Evolutionary conservation across 202 grass and related monocot species (phyloP).

Genomic region (Setaria italica): DNA sequence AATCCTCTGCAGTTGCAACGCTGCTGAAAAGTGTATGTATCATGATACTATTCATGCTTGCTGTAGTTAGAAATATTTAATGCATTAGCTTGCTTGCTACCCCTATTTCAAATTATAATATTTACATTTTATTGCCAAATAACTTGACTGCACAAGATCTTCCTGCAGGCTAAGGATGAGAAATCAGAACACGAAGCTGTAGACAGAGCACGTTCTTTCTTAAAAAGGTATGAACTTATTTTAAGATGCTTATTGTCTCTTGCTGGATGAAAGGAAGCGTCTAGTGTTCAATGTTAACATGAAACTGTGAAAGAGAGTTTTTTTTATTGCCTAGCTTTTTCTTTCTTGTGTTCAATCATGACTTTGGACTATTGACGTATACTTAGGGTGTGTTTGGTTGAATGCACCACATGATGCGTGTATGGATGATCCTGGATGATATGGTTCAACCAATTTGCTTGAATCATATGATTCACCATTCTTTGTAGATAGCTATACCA

Average conservation of each 20-base stretch:
- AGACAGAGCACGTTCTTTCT: background rate
- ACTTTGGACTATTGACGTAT: background rate
- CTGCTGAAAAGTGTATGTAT: constrained; percentile 6
- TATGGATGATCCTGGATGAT: too few relatives aligned
- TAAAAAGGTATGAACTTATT: constrained; percentile 25
- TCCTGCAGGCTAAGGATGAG: constrained; percentile 30
- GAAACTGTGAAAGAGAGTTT: background rate
- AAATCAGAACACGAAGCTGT: constrained; percentile 11
- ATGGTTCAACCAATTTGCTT: too few relatives aligned
- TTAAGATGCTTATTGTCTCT: background rate
- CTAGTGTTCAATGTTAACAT: constrained; percentile 14
- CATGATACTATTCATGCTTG: constrained; percentile 4
- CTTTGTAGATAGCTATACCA: too few relatives aligned
- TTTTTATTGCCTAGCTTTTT: background rate
- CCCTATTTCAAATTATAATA: background rate
- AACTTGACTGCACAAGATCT: background rate
- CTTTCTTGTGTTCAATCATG: background rate
- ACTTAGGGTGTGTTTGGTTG: too few relatives aligned
- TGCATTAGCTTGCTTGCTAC: background rate
- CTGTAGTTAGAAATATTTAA: constrained; percentile 5
- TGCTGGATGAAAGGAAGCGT: constrained; percentile 28
- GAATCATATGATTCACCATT: too few relatives aligned
- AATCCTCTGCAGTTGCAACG: background rate
- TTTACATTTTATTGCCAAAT: constrained; percentile 19
- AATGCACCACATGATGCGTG: too few relatives aligned